A percentile compares a stretch with the other conserved stretches of the same genome.
Conservation (phyloP, 306 rosid species). For the Cucumis melo region DNA sequence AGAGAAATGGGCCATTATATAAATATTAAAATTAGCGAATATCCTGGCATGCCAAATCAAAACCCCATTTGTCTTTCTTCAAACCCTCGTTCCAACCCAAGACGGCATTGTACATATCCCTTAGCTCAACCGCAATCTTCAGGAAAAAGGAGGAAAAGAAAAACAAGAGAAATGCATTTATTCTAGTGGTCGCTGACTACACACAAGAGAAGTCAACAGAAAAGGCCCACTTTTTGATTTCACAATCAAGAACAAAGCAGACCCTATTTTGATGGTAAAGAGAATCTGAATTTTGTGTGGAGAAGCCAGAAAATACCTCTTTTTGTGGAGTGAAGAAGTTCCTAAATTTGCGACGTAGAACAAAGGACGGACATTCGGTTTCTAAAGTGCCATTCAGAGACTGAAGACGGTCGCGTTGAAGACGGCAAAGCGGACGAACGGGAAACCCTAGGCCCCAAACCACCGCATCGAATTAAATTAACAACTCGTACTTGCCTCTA, state of each 20-base stretch:
- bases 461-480: not conserved
- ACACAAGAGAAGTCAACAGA: not conserved
- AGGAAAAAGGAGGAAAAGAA: not conserved
- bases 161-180: not conserved
- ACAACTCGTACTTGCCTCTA: not conserved
- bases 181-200: not conserved
- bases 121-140: not conserved
- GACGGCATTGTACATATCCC: not conserved
- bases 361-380: not conserved
- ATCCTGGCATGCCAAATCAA: not conserved
- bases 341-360: not conserved
- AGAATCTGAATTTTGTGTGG: not conserved
- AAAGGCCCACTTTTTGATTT: not conserved
- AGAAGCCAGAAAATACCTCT: not conserved
- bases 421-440: slow-evolving; percentile 2
- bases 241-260: not conserved
- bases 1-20: not conserved
- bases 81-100: not conserved
- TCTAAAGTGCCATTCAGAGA: not conserved
- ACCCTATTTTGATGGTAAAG: not conserved
- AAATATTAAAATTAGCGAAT: not conserved
- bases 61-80: not conserved
- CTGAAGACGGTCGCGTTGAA: not conserved
- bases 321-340: not conserved
- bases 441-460: slow-evolving; percentile 5